Evolutionary conservation across 2,329 filamentous ascomycete genomes (phyloP), one percentile per base, ranked within the genome.

Genomic region (Penicillium hordei): DNA sequence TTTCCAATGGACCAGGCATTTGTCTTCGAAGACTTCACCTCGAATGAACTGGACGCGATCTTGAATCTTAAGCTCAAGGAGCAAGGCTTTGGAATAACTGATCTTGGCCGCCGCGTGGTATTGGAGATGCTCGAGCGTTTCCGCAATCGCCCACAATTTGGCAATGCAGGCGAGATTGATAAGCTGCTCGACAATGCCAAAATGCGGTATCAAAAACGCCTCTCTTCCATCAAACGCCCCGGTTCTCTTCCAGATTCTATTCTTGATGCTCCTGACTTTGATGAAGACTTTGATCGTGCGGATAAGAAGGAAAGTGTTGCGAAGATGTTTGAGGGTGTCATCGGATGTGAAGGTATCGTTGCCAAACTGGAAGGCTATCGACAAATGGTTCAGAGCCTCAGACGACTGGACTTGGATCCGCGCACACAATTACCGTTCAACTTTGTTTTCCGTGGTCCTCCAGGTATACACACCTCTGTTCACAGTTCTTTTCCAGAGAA

Each of bases 141-240:
- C 1, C 82, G 87, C 0, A 88, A 88, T 61, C 79, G 83, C 0
- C 82, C 82, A 0, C 83, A 89, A 60, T 90, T 90, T 68, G 85
- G 89, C 1, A 93, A 93, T 64, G 89, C 85, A 0, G 85, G 88
- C 0, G 89, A 91, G 60, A 83, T 94, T 19, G 88, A 93, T 46
- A 89, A 83, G n/a, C 68, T 91, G 0, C 75, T 90, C 0, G 79
- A 84, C 48, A 69, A 70, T 0, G 83, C 87, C 0, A 89, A 89
- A 60, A 67, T 72, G 5, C 63, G 71, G 1, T 79, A 83, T 59
- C 82, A 85, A 57, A 72, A 76, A 54, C 75, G 83, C 25, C 56
- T 76, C 10, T 69, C 67, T 23, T 61, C 50, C 6, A n/a, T 25
- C 23, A 17, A 51, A 66, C 21, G 70, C 59, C 0, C 72, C 3